Conservation (phyloP, 352 stramenopile genomes). For the Phytophthora cryptogea region DNA sequence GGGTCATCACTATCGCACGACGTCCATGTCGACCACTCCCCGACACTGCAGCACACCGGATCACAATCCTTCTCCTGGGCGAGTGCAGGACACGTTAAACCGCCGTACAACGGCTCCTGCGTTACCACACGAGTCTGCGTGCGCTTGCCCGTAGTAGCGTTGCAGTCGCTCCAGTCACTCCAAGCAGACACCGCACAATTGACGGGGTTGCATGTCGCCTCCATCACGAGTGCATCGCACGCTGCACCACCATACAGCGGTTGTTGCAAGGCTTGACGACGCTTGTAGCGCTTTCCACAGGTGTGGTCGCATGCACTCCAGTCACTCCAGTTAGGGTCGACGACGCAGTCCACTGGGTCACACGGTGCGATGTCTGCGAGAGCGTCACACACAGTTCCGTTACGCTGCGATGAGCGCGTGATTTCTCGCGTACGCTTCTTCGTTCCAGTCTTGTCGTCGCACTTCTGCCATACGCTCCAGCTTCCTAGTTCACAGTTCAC, state of each 20-base stretch:
- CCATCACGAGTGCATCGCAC: constrained; percentile 36
- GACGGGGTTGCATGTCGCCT: constrained; percentile 50
- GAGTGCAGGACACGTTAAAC: constrained; percentile 37
- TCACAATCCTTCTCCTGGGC: constrained; percentile 52
- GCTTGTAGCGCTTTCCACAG: constrained; percentile 45
- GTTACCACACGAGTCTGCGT: constrained; percentile 42
- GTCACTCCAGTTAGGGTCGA: constrained; percentile 46
- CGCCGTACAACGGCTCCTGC: constrained; percentile 43
- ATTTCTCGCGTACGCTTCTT: constrained; percentile 34
- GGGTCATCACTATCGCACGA: constrained; percentile 59
- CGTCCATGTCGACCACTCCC: constrained; percentile 53
- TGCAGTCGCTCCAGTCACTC: constrained; percentile 47
- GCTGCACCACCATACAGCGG: constrained; percentile 38
- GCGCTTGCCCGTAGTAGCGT: constrained; percentile 42
- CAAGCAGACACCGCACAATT: constrained; percentile 48
- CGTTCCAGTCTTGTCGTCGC: constrained; percentile 28
- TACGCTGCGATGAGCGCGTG: constrained; percentile 31
- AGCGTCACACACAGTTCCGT: constrained; percentile 33
- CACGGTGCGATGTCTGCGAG: constrained; percentile 39
- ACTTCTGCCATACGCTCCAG: constrained; percentile 37
- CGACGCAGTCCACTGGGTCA: constrained; percentile 46
- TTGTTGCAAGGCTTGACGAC: constrained; percentile 28
- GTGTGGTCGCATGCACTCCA: constrained; percentile 48
- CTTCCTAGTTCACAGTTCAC: constrained; percentile 49
- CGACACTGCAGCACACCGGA: constrained; percentile 43